Conservation (phyloP, 768 basidiomycete genomes). For the Rhodotorula kratochvilovae region DNA sequence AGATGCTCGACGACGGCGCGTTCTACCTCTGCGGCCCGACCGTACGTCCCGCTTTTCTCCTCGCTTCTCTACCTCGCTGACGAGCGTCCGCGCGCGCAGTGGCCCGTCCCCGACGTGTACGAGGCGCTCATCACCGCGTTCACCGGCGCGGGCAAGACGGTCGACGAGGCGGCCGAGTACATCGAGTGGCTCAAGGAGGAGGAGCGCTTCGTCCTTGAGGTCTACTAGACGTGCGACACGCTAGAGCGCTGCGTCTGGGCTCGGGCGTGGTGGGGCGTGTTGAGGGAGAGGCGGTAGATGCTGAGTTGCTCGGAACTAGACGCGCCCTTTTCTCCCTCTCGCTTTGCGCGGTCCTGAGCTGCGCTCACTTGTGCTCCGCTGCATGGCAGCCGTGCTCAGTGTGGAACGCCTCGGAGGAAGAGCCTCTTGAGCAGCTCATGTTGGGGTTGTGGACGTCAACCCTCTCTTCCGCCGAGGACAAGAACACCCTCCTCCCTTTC, state of each 20-base stretch:
- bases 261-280: neutral
- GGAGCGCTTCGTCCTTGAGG: conserved; percentile 96
- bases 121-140: conserved; percentile 82
- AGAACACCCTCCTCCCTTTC: no score
- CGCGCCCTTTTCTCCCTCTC: no score
- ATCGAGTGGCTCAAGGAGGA: conserved; percentile 89
- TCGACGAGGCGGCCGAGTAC: conserved; percentile 67
- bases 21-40: conserved; percentile 96
- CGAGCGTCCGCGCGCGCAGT: conserved; percentile 45
- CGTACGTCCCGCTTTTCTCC: conserved; percentile 78
- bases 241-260: no score
- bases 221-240: conserved; percentile 45
- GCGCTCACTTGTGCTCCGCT: no score
- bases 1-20: conserved; percentile 68
- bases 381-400: no score
- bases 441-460: no score
- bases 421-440: no score
- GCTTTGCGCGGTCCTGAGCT: no score
- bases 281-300: neutral
- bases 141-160: conserved; percentile 62
- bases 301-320: no score
- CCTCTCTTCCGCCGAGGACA: no score
- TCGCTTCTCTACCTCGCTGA: neutral
- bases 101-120: conserved; percentile 99
- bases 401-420: no score